phyloP scores from a whole-genome alignment of 441 rosid species.

The Metrosideros polymorpha region DNA sequence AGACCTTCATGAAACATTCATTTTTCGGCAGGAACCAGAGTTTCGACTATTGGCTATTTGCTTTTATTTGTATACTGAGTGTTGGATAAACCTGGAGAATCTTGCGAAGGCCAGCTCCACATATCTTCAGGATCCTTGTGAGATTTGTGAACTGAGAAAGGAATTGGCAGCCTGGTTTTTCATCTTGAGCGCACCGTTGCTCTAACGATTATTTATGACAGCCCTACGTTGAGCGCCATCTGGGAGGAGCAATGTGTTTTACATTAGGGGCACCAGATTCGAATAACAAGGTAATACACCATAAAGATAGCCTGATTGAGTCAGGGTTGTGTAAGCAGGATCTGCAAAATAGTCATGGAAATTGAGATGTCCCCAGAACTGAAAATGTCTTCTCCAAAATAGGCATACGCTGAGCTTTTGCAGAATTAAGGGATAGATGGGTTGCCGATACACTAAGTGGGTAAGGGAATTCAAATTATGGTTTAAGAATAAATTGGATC shows the following conservation, averaged over 20 bases:
- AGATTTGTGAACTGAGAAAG: not conserved
- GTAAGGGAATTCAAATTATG: not conserved
- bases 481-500: not conserved
- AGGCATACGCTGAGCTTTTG: not conserved
- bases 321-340: not conserved
- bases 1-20: not conserved
- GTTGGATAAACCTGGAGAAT: not conserved
- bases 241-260: not conserved
- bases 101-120: not conserved
- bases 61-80: not conserved
- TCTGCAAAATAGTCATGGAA: not conserved
- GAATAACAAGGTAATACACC: not conserved
- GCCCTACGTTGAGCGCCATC: not conserved
- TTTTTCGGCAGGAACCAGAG: not conserved
- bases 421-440: not conserved
- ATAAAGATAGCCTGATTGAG: not conserved
- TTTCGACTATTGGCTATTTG: not conserved
- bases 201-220: not conserved
- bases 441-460: not conserved
- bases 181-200: not conserved
- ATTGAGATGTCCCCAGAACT: not conserved
- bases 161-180: not conserved
- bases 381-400: not conserved
- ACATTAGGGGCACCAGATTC: not conserved
- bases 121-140: not conserved